Percentiles rank a stretch among this genome's conserved stretches.
Conservation (phyloP, 805 yeast species). For the Yamadazyma sp. region DNA sequence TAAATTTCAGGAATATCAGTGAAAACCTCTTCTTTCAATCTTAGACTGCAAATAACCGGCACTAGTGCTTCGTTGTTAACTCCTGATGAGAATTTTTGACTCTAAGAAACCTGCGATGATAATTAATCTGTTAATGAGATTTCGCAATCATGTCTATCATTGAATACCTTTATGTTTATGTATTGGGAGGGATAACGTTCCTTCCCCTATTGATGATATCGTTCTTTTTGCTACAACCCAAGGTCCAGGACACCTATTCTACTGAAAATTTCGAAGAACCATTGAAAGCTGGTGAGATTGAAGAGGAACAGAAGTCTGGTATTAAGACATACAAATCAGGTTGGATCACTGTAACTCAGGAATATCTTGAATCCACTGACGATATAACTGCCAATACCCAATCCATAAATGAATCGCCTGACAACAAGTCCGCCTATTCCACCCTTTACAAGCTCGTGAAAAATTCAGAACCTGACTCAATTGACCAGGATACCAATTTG, state of each 20-base stretch:
- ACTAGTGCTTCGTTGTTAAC: too few relatives aligned
- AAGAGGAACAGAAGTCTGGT: constrained; percentile 59
- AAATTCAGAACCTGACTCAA: constrained; percentile 17
- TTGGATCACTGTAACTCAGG: constrained; percentile 83
- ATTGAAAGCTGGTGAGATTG: constrained; percentile 57
- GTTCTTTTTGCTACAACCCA: constrained; percentile 33
- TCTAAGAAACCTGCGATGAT: too few relatives aligned
- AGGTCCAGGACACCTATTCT: constrained; percentile 12
- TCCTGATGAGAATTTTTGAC: too few relatives aligned
- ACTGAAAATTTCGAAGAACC: constrained; percentile 11
- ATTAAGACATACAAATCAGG: constrained; percentile 65
- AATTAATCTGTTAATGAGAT: too few relatives aligned
- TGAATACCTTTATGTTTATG: constrained; percentile 46
- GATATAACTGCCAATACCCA: constrained; percentile 48
- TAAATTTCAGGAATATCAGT: too few relatives aligned
- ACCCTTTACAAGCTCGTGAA: constrained; percentile 58
- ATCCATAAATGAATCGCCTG: constrained; percentile 38
- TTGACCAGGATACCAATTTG: background rate
- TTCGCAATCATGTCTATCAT: constrained; percentile 9
- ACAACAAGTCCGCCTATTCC: constrained; percentile 55
- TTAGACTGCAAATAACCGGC: too few relatives aligned
- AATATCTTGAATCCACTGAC: constrained; percentile 47
- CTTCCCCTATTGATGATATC: constrained; percentile 53
- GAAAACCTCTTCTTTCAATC: too few relatives aligned
- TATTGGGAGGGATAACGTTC: constrained; percentile 81